A percentile compares a stretch with the other conserved stretches of the same genome.
Conservation (phyloP, 768 basidiomycete species). For the Pleurotus platypus region DNA sequence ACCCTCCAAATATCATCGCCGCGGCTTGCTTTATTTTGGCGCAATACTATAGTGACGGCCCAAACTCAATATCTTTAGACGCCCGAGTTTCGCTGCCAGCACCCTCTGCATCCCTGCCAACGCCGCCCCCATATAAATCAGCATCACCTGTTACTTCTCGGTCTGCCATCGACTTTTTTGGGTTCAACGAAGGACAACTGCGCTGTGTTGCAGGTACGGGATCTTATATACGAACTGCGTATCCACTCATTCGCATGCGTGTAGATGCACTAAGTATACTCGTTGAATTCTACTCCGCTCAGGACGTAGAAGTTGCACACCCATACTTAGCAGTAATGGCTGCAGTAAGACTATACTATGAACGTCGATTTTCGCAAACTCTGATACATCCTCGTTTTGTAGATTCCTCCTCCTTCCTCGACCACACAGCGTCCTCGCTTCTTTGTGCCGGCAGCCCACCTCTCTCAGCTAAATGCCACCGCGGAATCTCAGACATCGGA, state of each 20-base stretch:
- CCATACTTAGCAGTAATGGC: constrained; percentile 49
- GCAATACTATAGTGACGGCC: constrained; percentile 68
- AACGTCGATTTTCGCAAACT: background rate
- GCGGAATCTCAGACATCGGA: constrained; percentile 16
- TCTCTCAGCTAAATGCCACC: constrained; percentile 16
- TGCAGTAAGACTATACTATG: constrained; percentile 36
- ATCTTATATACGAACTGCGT: background rate
- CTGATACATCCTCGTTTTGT: constrained; percentile 6
- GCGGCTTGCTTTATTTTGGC: constrained; percentile 77
- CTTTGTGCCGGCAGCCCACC: constrained; percentile 36
- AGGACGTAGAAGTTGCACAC: constrained; percentile 44
- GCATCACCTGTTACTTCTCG: constrained; percentile 68
- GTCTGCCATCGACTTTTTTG: constrained; percentile 65
- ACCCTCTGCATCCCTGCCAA: constrained; percentile 74
- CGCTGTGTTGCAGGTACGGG: constrained; percentile 55
- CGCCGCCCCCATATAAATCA: constrained; percentile 75
- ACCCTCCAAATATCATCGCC: constrained; percentile 66
- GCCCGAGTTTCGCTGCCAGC: constrained; percentile 69
- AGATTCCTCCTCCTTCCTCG: constrained; percentile 49
- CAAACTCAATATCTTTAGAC: constrained; percentile 70
- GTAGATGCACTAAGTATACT: constrained; percentile 63
- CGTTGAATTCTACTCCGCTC: constrained; percentile 69
- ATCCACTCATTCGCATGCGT: background rate
- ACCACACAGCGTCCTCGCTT: constrained; percentile 29
- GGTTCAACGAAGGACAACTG: constrained; percentile 58